These are phyloP conservation scores for Lobosporangium transversale DNA, from an alignment of 192 early-diverging fungal species.

Conservation along the genomic window DNA sequence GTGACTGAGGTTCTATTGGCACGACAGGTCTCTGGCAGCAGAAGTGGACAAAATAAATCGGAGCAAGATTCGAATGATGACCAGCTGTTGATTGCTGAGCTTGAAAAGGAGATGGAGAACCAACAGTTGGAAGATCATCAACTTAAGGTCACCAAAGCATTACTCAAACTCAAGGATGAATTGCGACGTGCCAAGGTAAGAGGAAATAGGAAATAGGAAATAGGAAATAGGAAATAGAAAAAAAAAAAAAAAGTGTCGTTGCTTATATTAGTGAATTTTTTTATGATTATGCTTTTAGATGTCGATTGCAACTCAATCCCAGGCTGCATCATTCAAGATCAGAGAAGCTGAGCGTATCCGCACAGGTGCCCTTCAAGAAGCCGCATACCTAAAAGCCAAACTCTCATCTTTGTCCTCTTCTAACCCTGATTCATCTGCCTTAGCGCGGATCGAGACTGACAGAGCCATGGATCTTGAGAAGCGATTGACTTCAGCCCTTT, in stretches of 20 bases:
- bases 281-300: background rate
- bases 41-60: background rate
- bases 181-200: slow-evolving; percentile 51
- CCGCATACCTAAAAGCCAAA: slow-evolving; percentile 63
- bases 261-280: background rate
- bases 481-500: slow-evolving; percentile 50
- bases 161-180: slow-evolving; percentile 61
- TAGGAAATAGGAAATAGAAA: too few species aligned
- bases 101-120: slow-evolving; percentile 41
- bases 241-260: background rate
- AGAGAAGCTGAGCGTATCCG: slow-evolving; percentile 60
- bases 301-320: slow-evolving; percentile 57
- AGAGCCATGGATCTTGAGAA: slow-evolving; percentile 60
- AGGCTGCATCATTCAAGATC: slow-evolving; percentile 59
- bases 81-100: slow-evolving; percentile 28
- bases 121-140: slow-evolving; percentile 54
- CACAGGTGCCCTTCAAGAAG: slow-evolving; percentile 65
- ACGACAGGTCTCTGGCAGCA: background rate
- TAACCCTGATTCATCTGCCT: slow-evolving; percentile 31
- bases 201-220: too few species aligned
- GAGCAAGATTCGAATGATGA: slow-evolving; percentile 3
- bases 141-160: slow-evolving; percentile 52
- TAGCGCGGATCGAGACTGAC: slow-evolving; percentile 58
- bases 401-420: slow-evolving; percentile 57
- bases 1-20: slow-evolving; percentile 40